These are phyloP conservation scores for Aureobasidium sp. DNA, from an alignment of 2,329 filamentous ascomycete species.

Conservation along the genomic window DNA sequence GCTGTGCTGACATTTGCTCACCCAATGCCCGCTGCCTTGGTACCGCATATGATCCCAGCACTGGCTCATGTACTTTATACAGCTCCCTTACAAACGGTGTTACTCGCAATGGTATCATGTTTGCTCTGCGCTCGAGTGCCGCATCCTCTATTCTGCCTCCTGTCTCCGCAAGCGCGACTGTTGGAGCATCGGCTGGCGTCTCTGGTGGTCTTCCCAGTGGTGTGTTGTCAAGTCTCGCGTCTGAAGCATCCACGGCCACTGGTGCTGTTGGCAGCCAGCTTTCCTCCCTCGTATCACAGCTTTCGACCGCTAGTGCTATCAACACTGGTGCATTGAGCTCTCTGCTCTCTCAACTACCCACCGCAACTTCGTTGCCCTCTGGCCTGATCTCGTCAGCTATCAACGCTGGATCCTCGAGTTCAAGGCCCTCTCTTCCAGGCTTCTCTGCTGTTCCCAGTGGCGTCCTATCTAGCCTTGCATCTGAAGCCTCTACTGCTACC, in stretches of 20 bases:
- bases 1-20: not conserved
- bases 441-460: not conserved
- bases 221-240: not conserved
- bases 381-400: not conserved
- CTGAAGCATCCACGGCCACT: conserved; percentile 2
- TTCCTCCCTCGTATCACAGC: not conserved
- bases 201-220: not conserved
- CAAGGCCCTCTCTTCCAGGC: not conserved
- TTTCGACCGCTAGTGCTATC: not conserved
- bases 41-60: not conserved
- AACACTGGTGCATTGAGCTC: conserved; percentile 6
- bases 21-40: not conserved
- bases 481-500: not conserved
- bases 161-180: not conserved
- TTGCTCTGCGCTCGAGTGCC: not conserved
- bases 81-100: not conserved
- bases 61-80: conserved; percentile 4
- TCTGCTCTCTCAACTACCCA: not conserved
- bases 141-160: not conserved
- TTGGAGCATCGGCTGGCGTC: not conserved
- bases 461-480: not conserved
- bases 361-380: not conserved
- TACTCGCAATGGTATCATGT: not conserved
- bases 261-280: not conserved
- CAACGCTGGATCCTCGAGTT: not conserved